A percentile compares a stretch with the other conserved stretches of the same genome.
Evolutionary conservation across 176 grass and related monocot species (phyloP).

Genomic region (Alloteropsis semialata): DNA sequence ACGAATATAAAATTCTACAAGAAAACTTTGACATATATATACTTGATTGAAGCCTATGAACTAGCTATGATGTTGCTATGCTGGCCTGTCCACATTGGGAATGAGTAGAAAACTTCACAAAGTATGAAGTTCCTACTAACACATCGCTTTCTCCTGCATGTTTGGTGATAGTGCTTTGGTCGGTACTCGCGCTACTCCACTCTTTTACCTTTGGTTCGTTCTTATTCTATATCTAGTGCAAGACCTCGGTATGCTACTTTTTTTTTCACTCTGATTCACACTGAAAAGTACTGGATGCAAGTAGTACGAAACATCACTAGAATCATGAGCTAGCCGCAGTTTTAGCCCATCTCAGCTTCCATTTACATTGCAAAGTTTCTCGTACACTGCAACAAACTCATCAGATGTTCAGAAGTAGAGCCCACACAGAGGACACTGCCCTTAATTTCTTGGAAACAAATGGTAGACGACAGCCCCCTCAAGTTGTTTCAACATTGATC

Average conservation of each 20-base stretch:
- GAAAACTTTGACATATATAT: neutral
- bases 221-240: neutral
- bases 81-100: neutral
- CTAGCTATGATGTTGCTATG: too few relatives aligned
- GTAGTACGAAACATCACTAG: neutral
- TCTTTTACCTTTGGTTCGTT: neutral
- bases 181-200: too few relatives aligned
- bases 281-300: neutral
- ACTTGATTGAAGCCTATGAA: neutral
- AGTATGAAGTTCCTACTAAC: neutral
- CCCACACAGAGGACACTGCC: neutral
- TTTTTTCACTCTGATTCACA: neutral
- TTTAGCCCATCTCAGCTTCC: too few relatives aligned
- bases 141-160: neutral
- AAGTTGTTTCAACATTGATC: too few relatives aligned
- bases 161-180: neutral
- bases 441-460: neutral
- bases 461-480: too few relatives aligned
- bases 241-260: neutral
- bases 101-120: neutral
- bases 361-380: neutral
- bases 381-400: neutral
- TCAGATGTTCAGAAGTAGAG: neutral
- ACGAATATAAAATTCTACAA: neutral
- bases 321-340: neutral